Evolutionary conservation across 1,139 yeast species (phyloP), one percentile per base, ranked within the genome.

Genomic region (Trichomonascaceae sp.): DNA sequence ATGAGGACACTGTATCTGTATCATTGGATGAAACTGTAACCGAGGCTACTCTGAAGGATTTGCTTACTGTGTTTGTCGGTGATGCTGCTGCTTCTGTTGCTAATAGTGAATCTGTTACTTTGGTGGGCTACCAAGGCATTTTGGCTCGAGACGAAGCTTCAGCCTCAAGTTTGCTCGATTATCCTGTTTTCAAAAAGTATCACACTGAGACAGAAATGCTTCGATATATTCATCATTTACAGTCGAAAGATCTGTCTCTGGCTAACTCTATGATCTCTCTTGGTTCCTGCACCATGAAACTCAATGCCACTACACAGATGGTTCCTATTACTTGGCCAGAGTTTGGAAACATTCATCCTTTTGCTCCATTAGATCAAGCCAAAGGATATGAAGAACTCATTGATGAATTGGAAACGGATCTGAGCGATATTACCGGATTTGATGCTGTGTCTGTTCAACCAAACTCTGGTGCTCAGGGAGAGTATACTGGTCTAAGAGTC

Each of bases 391-490:
- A 79, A 61, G 84, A 85, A 67, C 74, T 93, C 57, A 80, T 90
- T 52, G 70, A 72, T 45, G 96, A 88, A 67, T 80, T 93, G 50
- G 96, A 88, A 70, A 75, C 77, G 53, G 98, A 93, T 70, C 77
- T 93, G 62, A 89, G 93, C 57, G 90, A 87, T 61, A 91, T 93
- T 60, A 93, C 99, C n/a, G 98, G 98, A 0, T 89, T 93, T 66
- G 88, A 84, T 60, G 95, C 90, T 47, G 86, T 96, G 22, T 87
- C 97, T 6, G 76, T 88, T 57, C 95, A 90, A 84, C 99, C 99
- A 60, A 93, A 93, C 71, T 88, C 97, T 49, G 99, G 99, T 62
- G 99, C 99, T 45, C 96, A 91, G 72, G 99, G 99, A 70, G 99
- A 93, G 73, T 93, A 87, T 73, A 83, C 98, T 27, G 99, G 99